These are phyloP conservation scores for Candida tibetensis DNA, from an alignment of 805 yeast genomes.

Conservation along the genomic window DNA sequence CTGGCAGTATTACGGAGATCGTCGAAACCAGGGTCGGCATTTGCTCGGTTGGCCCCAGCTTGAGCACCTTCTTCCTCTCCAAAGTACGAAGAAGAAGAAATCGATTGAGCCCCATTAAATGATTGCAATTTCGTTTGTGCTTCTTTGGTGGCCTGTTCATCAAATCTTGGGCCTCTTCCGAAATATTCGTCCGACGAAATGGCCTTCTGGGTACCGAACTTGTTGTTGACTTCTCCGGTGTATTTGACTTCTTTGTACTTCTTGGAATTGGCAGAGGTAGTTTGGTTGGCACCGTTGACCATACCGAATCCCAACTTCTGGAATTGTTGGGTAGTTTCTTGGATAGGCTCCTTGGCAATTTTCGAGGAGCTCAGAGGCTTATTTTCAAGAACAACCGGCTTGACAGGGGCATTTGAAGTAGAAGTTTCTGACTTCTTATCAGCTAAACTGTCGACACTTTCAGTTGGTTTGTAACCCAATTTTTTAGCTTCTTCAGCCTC, in stretches of 20 bases:
- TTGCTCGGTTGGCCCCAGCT: conserved; percentile 24
- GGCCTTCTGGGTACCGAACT: conserved; percentile 87
- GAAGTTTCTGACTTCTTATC: conserved; percentile 5
- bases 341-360: conserved; percentile 23
- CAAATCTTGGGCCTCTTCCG: conserved; percentile 79
- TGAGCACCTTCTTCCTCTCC: conserved; percentile 65
- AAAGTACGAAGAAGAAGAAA: conserved; percentile 88
- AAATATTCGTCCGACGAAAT: conserved; percentile 94
- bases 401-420: conserved; percentile 9
- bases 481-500: conserved; percentile 70
- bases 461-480: conserved; percentile 50
- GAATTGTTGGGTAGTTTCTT: conserved; percentile 61
- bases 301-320: conserved; percentile 90
- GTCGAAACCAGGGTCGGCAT: conserved; percentile 25
- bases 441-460: conserved; percentile 5
- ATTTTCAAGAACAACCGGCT: conserved; percentile 3
- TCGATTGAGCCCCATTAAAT: conserved; percentile 83
- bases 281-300: conserved; percentile 61
- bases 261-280: conserved; percentile 35
- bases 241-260: conserved; percentile 58
- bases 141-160: conserved; percentile 72
- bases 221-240: conserved; percentile 70
- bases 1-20: conserved; percentile 59
- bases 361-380: not conserved
- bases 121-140: conserved; percentile 78